A percentile compares a stretch with the other conserved stretches of the same genome.
phyloP scores from a whole-genome alignment of 306 rosid species.

The Lathyrus aphaca region DNA sequence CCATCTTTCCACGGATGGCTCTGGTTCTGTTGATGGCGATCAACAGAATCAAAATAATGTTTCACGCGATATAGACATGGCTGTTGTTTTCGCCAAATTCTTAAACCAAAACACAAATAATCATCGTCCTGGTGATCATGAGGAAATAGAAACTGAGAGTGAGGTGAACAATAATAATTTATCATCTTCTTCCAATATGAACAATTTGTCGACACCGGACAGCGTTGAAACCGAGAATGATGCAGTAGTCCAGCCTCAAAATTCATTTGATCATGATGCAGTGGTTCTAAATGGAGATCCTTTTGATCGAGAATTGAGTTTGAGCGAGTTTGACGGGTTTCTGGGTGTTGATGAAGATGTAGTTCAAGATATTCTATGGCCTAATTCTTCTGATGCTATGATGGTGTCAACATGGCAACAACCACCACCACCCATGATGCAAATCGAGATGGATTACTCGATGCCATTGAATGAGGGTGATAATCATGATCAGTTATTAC shows the following conservation, averaged over 20 bases:
- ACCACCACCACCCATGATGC: constrained; percentile 25
- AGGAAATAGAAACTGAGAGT: constrained; percentile 21
- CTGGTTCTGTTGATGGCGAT: constrained; percentile 2
- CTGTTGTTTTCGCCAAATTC: constrained; percentile 73
- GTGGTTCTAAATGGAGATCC: background rate
- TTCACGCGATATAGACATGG: constrained; percentile 67
- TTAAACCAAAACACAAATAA: constrained; percentile 47
- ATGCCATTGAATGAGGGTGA: constrained; percentile 38
- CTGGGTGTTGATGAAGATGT: constrained; percentile 35
- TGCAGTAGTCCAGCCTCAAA: constrained; percentile 13
- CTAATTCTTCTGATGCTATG: constrained; percentile 30
- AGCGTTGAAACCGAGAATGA: constrained; percentile 33
- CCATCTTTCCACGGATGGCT: background rate
- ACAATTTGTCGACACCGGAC: constrained; percentile 35
- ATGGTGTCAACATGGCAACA: constrained; percentile 30
- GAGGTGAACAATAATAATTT: background rate
- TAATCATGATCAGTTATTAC: constrained; percentile 29
- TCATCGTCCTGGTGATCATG: background rate
- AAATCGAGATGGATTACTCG: constrained; percentile 43
- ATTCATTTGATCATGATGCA: background rate
- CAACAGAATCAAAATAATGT: constrained; percentile 21
- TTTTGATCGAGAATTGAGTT: constrained; percentile 30
- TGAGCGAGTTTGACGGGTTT: constrained; percentile 49
- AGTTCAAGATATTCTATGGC: constrained; percentile 42
- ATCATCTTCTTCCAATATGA: constrained; percentile 25